Evolutionary conservation across 345 rosid species (phyloP).

Genomic region (Melaleuca alternifolia): DNA sequence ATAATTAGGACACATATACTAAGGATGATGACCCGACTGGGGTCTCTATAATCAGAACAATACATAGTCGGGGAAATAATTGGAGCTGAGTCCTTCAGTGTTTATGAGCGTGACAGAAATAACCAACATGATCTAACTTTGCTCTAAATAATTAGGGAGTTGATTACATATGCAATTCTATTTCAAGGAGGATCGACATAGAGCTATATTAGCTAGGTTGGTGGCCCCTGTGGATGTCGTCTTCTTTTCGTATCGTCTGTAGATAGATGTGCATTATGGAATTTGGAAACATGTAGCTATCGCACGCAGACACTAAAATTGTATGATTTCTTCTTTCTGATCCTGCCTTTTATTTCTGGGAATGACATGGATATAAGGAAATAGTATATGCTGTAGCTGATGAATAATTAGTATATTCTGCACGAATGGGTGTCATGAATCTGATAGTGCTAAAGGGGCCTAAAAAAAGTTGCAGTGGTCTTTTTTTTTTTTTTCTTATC

Average conservation of each 20-base stretch:
- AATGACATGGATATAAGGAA: background rate
- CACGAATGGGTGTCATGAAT: background rate
- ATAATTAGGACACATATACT: slow-evolving; percentile 1
- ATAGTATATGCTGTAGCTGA: background rate
- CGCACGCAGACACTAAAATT: background rate
- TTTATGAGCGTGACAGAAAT: background rate
- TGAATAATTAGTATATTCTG: background rate
- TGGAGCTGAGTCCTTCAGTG: background rate
- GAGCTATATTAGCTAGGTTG: background rate
- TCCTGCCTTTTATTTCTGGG: background rate
- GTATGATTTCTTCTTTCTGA: background rate
- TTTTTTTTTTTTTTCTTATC: background rate
- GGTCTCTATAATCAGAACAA: slow-evolving; percentile 1
- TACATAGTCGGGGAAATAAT: background rate
- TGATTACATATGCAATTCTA: background rate
- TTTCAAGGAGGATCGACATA: background rate
- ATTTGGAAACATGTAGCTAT: background rate
- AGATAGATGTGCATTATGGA: background rate
- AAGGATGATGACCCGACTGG: slow-evolving; percentile 6
- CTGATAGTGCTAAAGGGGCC: background rate
- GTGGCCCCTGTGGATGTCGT: background rate
- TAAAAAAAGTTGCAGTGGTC: background rate
- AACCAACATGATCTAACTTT: background rate
- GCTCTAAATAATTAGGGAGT: background rate
- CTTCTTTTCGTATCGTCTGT: background rate